Conservation (phyloP, 148 eudicot genomes). For the Rhododendron vialii region DNA sequence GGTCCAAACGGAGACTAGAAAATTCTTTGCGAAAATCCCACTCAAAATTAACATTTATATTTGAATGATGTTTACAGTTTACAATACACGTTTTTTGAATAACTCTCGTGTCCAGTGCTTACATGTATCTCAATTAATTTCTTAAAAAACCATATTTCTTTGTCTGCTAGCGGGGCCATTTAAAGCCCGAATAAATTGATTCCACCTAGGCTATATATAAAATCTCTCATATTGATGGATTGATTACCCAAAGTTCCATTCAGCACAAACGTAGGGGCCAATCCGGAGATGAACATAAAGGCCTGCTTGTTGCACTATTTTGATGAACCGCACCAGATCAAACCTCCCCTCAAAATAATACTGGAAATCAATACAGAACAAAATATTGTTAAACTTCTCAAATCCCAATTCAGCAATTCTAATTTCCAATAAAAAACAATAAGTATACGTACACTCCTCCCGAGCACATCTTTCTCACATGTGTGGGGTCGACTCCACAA, state of each 20-base stretch:
- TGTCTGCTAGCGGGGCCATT: background rate
- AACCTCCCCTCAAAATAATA: slow-evolving; percentile 77
- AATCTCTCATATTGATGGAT: background rate
- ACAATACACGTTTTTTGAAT: no score
- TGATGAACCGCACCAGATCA: slow-evolving; percentile 79
- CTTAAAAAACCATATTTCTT: no score
- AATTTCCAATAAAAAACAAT: background rate
- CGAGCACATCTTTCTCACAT: no score
- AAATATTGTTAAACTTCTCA: background rate
- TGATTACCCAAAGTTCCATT: slow-evolving; percentile 88
- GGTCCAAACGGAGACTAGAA: no score
- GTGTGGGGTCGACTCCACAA: no score
- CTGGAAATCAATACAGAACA: slow-evolving; percentile 30
- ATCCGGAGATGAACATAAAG: slow-evolving; percentile 87
- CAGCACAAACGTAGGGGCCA: slow-evolving; percentile 91
- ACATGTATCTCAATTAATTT: background rate
- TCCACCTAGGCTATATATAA: background rate
- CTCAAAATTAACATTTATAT: no score
- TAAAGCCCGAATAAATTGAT: background rate
- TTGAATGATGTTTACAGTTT: no score
- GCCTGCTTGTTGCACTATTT: slow-evolving; percentile 64
- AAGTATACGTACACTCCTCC: no score
- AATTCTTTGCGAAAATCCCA: no score
- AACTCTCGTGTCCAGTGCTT: background rate
- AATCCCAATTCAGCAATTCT: background rate